Base-by-base conservation (phyloP, 768 basidiomycete species). In the Boletellus sp. region DNA sequence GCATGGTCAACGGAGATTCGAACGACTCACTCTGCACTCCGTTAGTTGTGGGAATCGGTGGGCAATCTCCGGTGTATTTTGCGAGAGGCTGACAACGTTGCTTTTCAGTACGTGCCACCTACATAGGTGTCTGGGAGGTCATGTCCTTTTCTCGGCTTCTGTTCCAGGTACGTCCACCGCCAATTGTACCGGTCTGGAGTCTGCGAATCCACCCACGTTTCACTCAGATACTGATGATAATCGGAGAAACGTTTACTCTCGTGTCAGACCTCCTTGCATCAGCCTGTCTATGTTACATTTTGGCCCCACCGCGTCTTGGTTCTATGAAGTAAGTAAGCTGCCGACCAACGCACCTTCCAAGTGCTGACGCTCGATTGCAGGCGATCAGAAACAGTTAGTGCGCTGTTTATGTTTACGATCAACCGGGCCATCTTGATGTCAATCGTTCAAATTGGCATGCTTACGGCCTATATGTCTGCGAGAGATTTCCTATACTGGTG, bases 341-440 rank as follows among this genome's bases (percentile, higher is more conserved):
- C 22, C 13, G 7, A 9, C 31, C 2, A 16, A 35, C 4, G 5
- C 23, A 17, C 39, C 11, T 23, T 23, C 41, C 19, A 28, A 24
- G 16, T 22, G n/a, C 9, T 20, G 26, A 41, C 22, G 15, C 16
- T 40, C 17, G 26, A 12, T 38, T 36, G 37, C 38, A 59, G 58
- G 26, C 42, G 50, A 4, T 36, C 55, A 31, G 59, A 56, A 47
- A 32, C 42, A 20, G 12, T 56, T 16, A 60, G 47, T 41, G 16
- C 47, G 12, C 12, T 60, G 19, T 60, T 60, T 42, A 45, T 57
- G 41, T 54, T 56, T 38, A 50, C 43, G 7, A 41, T 60, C 31
- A 60, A 57, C 32, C 51, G 59, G 16, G 59, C 48, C 33, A 60
- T 60, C 19, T 47, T 60, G 44, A 48, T 56, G 46, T 51, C 58